A percentile compares a stretch with the other conserved stretches of the same genome.
Conservation (phyloP, 2,329 filamentous ascomycete genomes). For the Sporothrix inflata region DNA sequence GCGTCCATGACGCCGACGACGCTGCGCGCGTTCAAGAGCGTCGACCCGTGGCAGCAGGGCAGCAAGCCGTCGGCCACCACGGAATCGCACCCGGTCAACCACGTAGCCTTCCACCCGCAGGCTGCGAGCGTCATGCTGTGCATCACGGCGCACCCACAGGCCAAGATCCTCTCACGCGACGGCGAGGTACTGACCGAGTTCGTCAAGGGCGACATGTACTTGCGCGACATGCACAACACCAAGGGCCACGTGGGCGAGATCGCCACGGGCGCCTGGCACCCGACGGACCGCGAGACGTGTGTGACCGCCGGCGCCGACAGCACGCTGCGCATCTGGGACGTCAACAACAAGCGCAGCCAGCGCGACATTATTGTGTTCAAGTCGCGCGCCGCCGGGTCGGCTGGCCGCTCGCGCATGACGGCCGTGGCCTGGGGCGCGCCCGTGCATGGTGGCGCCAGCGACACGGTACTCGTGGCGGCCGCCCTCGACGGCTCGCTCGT, state of each 20-base stretch:
- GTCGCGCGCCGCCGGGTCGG: conserved; percentile 83
- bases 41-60: conserved; percentile 73
- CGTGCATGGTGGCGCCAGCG: conserved; percentile 69
- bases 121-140: conserved; percentile 82
- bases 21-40: conserved; percentile 86
- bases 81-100: conserved; percentile 87
- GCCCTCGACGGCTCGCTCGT: conserved; percentile 87
- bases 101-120: conserved; percentile 82
- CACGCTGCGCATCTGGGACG: conserved; percentile 94
- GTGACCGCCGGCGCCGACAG: conserved; percentile 94
- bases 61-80: conserved; percentile 67
- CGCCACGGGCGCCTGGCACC: conserved; percentile 88
- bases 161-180: conserved; percentile 86
- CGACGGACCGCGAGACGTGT: conserved; percentile 79
- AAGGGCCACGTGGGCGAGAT: conserved; percentile 95
- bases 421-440: conserved; percentile 83
- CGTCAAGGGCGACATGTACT: conserved; percentile 97
- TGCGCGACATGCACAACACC: conserved; percentile 95
- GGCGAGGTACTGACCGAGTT: conserved; percentile 86
- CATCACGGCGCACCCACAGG: conserved; percentile 84
- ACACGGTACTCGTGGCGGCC: conserved; percentile 71
- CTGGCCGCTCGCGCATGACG: conserved; percentile 91
- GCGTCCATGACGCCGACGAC: conserved; percentile 94
- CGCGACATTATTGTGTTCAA: conserved; percentile 96
- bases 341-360: conserved; percentile 86